Base-by-base conservation (phyloP, 352 stramenopile species). In the Phytophthora chlamydospora region DNA sequence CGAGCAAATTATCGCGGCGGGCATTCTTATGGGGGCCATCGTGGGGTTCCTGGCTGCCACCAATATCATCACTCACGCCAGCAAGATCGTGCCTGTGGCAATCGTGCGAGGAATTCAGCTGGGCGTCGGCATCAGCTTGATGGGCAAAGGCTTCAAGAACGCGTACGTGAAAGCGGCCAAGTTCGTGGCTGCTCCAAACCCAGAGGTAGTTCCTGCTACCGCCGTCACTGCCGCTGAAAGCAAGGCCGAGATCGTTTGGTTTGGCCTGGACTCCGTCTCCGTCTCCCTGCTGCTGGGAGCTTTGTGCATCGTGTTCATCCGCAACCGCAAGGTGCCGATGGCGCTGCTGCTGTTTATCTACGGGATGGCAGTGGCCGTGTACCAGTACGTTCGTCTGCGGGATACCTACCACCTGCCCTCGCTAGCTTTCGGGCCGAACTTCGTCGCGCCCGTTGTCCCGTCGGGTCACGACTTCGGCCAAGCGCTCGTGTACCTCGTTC, bases 21-120 rank as follows among this genome's bases (percentile, higher is more conserved):
- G 94, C 1, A 83, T 98, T 43, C 71, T 94, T 34, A 91, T 91
- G 39, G 91, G 89, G 42, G 59, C 67, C 4, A 75, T 86, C 32
- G 47, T 76, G 32, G 73, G 93, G 24, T 16, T 96, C 1, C 66
- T 98, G 12, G 88, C 88, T 7, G 41, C 83, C 17, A 98, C 90
- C 17, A 93, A 97, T 58, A 75, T 97, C 42, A 96, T 98, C 66
- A 93, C 96, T 36, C 41, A 94, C 32, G 88, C 98, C 31, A 88
- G 92, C 67, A 84, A 82, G 51, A 71, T 95, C 47, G 88, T 98
- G 14, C 93, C 94, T n/a, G 67, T 87, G n/a, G 68, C 85, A 24
- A 79, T 98, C 29, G 86, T 98, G n/a, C 82, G 82, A 11, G 94
- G 94, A 31, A 87, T 98, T 47, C 93, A 98, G 66, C 61, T 98